These are phyloP conservation scores for Stipa capillata DNA, from an alignment of 176 grass and related monocot genomes.

Conservation along the genomic window DNA sequence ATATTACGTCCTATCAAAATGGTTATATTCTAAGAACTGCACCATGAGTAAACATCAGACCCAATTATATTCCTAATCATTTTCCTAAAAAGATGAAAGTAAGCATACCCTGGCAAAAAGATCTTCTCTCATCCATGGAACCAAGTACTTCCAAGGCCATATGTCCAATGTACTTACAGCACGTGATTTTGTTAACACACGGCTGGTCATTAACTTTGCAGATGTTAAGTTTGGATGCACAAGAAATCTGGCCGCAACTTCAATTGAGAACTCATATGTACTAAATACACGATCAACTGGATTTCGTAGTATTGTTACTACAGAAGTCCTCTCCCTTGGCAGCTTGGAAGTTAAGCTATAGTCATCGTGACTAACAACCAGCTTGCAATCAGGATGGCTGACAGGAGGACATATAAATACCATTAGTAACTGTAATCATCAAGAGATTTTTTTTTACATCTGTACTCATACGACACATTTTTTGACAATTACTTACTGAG, in stretches of 20 bases:
- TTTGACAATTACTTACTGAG: not conserved
- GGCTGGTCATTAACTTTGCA: conserved; percentile 60
- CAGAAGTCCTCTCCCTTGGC: conserved; percentile 75
- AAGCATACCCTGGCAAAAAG: conserved; percentile 73
- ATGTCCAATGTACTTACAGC: conserved; percentile 90
- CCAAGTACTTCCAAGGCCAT: conserved; percentile 99
- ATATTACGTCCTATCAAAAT: not conserved
- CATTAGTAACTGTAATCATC: conserved; percentile 19
- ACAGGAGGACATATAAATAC: not conserved
- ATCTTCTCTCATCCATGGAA: conserved; percentile 98
- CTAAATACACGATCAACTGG: conserved; percentile 93
- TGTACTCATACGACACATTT: not conserved
- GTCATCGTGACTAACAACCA: conserved; percentile 94
- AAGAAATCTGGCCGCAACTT: conserved; percentile 97
- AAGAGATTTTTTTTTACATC: too few relatives aligned
- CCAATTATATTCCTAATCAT: not conserved
- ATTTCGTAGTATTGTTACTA: conserved; percentile 88
- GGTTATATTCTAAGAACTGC: not conserved
- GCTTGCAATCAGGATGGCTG: conserved; percentile 94
- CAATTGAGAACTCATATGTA: conserved; percentile 92
- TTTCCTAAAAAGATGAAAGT: not conserved
- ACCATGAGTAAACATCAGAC: not conserved
- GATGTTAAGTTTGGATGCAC: conserved; percentile 81
- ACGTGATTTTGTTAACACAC: conserved; percentile 37
- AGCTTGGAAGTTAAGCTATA: conserved; percentile 93